Percentiles rank a stretch among this genome's conserved stretches.
phyloP scores from a whole-genome alignment of 1,284 basidiomycete species.

The Microbotryomycetes sp. region DNA sequence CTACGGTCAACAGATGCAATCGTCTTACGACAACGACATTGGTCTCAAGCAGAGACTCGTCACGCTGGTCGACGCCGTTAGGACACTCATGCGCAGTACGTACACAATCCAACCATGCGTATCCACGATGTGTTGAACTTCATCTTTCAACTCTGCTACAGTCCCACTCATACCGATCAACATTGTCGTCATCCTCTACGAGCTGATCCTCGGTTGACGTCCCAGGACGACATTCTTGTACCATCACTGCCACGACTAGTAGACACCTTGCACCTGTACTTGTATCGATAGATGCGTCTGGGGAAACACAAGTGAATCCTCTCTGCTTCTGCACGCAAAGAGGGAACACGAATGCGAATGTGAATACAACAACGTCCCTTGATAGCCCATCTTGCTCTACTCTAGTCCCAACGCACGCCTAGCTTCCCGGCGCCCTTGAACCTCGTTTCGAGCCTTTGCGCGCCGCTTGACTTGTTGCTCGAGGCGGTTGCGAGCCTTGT shows the following conservation, averaged over 20 bases:
- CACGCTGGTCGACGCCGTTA: constrained; percentile 24
- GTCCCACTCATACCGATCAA: constrained; percentile 32
- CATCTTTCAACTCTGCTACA: neutral
- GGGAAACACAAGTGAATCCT: no score
- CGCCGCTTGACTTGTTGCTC: neutral
- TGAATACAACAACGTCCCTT: neutral
- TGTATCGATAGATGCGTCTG: no score
- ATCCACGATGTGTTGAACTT: neutral
- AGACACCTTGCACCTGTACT: no score
- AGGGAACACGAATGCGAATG: no score
- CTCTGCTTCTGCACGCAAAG: no score
- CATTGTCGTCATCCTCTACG: constrained; percentile 27
- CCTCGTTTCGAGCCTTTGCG: neutral
- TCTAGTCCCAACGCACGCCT: neutral
- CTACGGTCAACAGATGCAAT: constrained; percentile 3
- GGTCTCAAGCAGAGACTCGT: constrained; percentile 23
- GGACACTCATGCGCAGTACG: constrained; percentile 28
- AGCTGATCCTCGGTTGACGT: constrained; percentile 21
- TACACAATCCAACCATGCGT: neutral
- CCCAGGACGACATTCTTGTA: neutral
- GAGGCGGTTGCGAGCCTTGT: constrained; percentile 4
- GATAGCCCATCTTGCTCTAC: neutral
- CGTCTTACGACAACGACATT: neutral
- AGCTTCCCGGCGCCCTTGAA: neutral
- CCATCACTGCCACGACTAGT: neutral